Percentiles rank a stretch among this genome's conserved stretches.
These are phyloP conservation scores for Fusarium beomiforme DNA, from an alignment of 2,329 filamentous ascomycete genomes.

Conservation along the genomic window DNA sequence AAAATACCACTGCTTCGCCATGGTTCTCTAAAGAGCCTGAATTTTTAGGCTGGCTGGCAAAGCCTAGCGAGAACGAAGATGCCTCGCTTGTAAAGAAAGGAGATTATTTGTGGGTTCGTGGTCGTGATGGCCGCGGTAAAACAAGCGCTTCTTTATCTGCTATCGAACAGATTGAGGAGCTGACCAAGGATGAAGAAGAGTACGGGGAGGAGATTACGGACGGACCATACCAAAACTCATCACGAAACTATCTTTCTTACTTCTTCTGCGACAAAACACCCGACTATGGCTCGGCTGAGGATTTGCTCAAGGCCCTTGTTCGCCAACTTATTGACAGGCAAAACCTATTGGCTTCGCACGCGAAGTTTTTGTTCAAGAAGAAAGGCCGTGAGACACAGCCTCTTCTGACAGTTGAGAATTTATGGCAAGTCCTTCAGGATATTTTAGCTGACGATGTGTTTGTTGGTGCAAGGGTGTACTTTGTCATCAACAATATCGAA, in stretches of 20 bases:
- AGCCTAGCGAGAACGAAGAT: slow-evolving; percentile 8
- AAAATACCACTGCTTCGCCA: slow-evolving; percentile 48
- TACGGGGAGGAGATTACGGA: slow-evolving; percentile 42
- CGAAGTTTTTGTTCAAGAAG: slow-evolving; percentile 47
- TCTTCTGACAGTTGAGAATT: slow-evolving; percentile 28
- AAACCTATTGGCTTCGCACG: slow-evolving; percentile 47
- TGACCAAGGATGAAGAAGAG: slow-evolving; percentile 41
- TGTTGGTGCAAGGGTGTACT: slow-evolving; percentile 45
- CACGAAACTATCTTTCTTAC: slow-evolving; percentile 47
- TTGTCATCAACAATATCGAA: slow-evolving; percentile 55
- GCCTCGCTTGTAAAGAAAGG: slow-evolving; percentile 8
- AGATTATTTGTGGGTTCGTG: slow-evolving; percentile 53
- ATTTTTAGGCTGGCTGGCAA: slow-evolving; percentile 49
- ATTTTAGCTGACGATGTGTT: slow-evolving; percentile 49
- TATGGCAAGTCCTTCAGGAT: slow-evolving; percentile 55
- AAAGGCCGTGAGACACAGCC: slow-evolving; percentile 16
- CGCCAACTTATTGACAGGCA: slow-evolving; percentile 51
- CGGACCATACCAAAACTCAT: slow-evolving; percentile 11
- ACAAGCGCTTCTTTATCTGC: slow-evolving; percentile 53
- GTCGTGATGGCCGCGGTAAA: slow-evolving; percentile 55
- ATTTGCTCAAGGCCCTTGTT: slow-evolving; percentile 53
- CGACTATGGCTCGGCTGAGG: slow-evolving; percentile 54
- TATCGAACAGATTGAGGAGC: slow-evolving; percentile 49
- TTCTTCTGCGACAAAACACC: slow-evolving; percentile 53
- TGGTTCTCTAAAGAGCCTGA: slow-evolving; percentile 52